Conservation (phyloP, 202 grass and related monocot genomes). For the Musa balbisiana region DNA sequence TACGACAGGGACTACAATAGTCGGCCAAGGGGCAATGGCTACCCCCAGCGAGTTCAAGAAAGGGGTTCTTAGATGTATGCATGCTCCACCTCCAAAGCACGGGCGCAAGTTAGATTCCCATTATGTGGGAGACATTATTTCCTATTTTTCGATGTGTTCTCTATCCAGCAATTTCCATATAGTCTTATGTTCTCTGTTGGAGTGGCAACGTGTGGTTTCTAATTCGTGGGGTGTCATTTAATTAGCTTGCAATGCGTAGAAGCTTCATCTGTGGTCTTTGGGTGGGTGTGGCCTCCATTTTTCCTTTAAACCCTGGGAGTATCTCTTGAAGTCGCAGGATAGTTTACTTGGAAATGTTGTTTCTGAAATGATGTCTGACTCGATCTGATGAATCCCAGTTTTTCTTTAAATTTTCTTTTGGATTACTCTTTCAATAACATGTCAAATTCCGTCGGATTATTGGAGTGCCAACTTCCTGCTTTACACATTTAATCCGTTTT, state of each 20-base stretch:
- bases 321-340: neutral
- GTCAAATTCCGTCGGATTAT: no score
- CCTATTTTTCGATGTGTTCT: neutral
- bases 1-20: conserved; percentile 36
- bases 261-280: neutral
- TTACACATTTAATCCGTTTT: no score
- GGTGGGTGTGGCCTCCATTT: neutral
- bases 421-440: no score
- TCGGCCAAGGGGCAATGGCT: conserved; percentile 44
- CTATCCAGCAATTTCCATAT: neutral
- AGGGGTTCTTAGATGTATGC: conserved; percentile 44
- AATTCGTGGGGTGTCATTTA: neutral
- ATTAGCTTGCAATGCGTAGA: neutral
- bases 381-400: no score
- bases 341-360: neutral
- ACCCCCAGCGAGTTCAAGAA: conserved; percentile 39
- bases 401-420: no score
- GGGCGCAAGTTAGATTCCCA: neutral
- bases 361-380: neutral
- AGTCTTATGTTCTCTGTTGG: neutral
- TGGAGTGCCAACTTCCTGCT: no score
- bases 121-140: neutral
- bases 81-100: conserved; percentile 24
- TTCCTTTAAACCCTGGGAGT: neutral
- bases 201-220: neutral